phyloP scores from a whole-genome alignment of 1,284 basidiomycete species.

The Apiotrichum akiyoshidainum region DNA sequence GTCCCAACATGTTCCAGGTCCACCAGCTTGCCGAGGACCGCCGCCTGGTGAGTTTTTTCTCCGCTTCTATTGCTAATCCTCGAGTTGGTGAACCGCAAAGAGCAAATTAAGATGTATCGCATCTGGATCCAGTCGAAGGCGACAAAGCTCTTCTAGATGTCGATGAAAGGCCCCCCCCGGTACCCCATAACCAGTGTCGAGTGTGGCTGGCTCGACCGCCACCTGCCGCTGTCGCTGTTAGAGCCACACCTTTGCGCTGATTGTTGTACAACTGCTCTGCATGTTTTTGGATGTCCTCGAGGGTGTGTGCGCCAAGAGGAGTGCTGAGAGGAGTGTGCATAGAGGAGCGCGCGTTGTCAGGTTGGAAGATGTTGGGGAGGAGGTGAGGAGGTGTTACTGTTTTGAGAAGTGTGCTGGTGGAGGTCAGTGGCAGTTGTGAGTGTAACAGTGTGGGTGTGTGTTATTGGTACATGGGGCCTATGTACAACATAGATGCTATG shows the following conservation, averaged over 20 bases:
- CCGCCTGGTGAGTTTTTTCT: constrained; percentile 56
- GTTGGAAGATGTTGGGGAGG: too few species aligned
- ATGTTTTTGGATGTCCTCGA: neutral
- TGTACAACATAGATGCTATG: too few species aligned
- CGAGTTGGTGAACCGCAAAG: constrained; percentile 78
- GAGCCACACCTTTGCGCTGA: neutral
- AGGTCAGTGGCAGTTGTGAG: too few species aligned
- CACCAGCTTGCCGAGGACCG: constrained; percentile 81
- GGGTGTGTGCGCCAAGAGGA: too few species aligned
- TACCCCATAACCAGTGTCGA: neutral
- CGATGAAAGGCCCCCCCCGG: too few species aligned
- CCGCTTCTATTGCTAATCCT: neutral
- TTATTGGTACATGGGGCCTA: too few species aligned
- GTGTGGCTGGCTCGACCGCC: neutral
- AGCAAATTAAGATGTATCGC: constrained; percentile 90
- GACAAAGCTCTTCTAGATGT: constrained; percentile 52
- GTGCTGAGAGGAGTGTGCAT: neutral
- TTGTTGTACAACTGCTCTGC: constrained; percentile 1
- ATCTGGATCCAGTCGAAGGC: constrained; percentile 93
- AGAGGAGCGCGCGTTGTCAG: neutral
- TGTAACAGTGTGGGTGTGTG: too few species aligned
- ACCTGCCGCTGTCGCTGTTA: neutral
- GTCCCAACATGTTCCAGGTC: constrained; percentile 59
- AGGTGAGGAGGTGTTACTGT: too few species aligned
- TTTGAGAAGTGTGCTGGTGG: too few species aligned